A percentile compares a stretch with the other conserved stretches of the same genome.
Conservation (phyloP, 257 asterid genomes). For the Echites panduratus region DNA sequence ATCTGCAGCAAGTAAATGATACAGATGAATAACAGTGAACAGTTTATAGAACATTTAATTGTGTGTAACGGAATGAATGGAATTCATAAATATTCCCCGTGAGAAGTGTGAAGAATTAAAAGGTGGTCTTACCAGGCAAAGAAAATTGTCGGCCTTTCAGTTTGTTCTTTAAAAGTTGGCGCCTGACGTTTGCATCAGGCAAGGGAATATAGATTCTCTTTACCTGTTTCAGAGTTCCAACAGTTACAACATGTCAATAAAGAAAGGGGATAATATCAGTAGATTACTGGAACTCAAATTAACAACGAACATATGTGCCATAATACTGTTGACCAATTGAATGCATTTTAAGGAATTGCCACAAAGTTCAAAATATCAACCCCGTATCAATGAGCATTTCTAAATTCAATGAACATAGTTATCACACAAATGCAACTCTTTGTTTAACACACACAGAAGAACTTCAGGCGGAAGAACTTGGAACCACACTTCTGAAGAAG, state of each 20-base stretch:
- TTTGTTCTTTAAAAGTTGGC: slow-evolving; percentile 74
- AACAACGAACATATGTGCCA: neutral
- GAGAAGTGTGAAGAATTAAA: neutral
- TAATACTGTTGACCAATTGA: neutral
- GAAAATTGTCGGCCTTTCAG: slow-evolving; percentile 81
- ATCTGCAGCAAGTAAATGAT: slow-evolving; percentile 45
- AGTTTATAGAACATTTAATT: neutral
- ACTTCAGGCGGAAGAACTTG: neutral
- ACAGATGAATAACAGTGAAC: neutral
- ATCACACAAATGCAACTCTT: too few relatives aligned
- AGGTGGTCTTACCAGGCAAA: slow-evolving; percentile 65
- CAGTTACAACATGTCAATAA: neutral
- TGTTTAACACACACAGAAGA: neutral
- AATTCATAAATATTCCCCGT: neutral
- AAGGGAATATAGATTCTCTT: slow-evolving; percentile 94
- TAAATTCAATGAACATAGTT: neutral
- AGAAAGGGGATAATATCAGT: neutral
- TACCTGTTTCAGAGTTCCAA: slow-evolving; percentile 49
- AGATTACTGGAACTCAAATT: neutral
- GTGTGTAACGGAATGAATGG: too few relatives aligned
- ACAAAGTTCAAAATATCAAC: neutral
- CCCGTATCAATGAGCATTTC: neutral
- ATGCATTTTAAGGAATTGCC: neutral
- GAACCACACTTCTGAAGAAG: neutral
- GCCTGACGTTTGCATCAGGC: slow-evolving; percentile 83